Base-by-base conservation (phyloP, 2,329 filamentous ascomycete genomes). In the Drechslerella dactyloides region DNA sequence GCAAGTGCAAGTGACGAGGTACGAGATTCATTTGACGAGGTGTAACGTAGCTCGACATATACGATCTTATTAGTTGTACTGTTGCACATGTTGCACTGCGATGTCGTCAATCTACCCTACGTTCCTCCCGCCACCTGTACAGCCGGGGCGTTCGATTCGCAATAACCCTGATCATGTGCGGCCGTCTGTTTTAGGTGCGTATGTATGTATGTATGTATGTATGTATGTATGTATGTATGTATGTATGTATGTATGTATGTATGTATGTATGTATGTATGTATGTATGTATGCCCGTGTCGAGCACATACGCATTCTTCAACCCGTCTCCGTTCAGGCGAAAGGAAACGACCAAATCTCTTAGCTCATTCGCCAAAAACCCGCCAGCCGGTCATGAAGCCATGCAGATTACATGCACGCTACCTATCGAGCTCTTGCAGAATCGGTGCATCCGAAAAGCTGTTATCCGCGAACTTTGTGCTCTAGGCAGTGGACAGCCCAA, bases 41-140 rank as follows among this genome's bases (percentile, higher is more conserved):
- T 23, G 44, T 48, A 48, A 48, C 44, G 44, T 42, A 13, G 37
- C n/a, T 15, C n/a, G 15, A 42, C n/a, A 17, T 48, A 19, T 48
- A 48, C 44, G 19, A 48, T 48, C 44, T 23, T 48, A 17, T 48
- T 48, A 23, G 44, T 19, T 48, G 8, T 15, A 48, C 44, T 19
- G 15, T 44, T 44, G 40, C 40, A 17, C 42, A 30, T 63, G 59
- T 63, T 33, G 35, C 51, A 55, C 33, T 40, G 44, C 58, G 46
- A 70, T 70, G 66, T 64, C 66, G 66, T 70, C 66, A 70, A 60
- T 58, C 65, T 63, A 62, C 52, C 58, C 52, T 58, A 23, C 27
- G 42, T 53, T 53, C 23, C 44, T 51, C 63, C 2, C 37, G 4
- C 37, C 4, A 15, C 37, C 37, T 42, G n/a, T 15, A 4, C 37